phyloP scores from a whole-genome alignment of 1,284 basidiomycete species.

The Austroboletus sp. region DNA sequence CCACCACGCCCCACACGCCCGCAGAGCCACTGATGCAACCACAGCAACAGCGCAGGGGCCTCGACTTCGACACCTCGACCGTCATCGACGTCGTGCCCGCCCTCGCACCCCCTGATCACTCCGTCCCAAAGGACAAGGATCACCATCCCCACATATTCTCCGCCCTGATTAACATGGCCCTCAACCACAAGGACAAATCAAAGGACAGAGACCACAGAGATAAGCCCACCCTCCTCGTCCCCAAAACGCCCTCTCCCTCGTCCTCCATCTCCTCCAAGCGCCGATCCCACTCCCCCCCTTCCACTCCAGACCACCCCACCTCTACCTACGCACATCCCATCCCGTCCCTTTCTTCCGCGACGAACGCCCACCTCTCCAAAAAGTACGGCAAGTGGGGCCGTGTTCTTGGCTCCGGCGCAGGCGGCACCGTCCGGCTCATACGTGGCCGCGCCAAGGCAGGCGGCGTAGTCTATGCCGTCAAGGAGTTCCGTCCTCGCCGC shows the following conservation, averaged over 20 bases:
- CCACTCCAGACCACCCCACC: constrained; percentile 29
- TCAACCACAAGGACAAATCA: constrained; percentile 17
- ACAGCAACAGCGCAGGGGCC: constrained; percentile 33
- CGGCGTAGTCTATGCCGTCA: constrained; percentile 87
- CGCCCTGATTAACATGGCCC: constrained; percentile 19
- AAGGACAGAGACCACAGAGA: constrained; percentile 18
- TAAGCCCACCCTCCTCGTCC: constrained; percentile 12
- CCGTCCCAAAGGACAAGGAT: constrained; percentile 19
- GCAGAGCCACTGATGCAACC: constrained; percentile 33
- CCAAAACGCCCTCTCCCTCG: constrained; percentile 34
- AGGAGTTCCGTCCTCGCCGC: constrained; percentile 90
- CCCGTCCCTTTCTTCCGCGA: constrained; percentile 66
- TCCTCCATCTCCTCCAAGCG: constrained; percentile 23
- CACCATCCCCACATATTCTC: constrained; percentile 13
- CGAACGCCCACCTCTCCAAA: constrained; percentile 88
- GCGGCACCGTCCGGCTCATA: constrained; percentile 95
- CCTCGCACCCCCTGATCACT: constrained; percentile 17
- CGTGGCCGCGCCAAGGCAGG: constrained; percentile 77
- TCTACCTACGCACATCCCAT: constrained; percentile 32
- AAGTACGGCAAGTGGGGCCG: constrained; percentile 99
- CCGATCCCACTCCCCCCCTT: constrained; percentile 27
- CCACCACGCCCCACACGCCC: constrained; percentile 32
- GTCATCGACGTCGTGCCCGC: constrained; percentile 31
- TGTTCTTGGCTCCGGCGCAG: constrained; percentile 90
- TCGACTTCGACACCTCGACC: constrained; percentile 35